Evolutionary conservation across 164 flowering plant species (phyloP), one percentile per base, ranked within the genome.

Genomic region (Litsea cubeba): DNA sequence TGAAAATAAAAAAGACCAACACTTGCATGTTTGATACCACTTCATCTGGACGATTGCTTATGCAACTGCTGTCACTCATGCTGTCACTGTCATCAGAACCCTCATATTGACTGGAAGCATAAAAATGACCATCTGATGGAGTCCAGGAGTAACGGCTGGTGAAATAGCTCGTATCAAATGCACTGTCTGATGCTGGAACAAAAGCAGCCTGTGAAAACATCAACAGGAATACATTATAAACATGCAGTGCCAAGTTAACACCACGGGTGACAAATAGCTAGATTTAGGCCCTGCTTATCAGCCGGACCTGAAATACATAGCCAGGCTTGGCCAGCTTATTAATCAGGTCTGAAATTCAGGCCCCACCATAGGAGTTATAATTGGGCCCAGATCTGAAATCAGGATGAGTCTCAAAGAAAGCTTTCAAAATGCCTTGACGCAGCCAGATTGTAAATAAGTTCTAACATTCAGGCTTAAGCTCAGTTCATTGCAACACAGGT

Each of bases 141-240:
- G 87, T 91, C 98, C 98, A 94, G 26, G 97, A 87, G 82, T 84
- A 89, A 28, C 99, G 95, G 77, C 99, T 96, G 15, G 95, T 92
- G 83, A 96, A 96, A 84, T 96, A 96, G 82, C 97, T 96, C 4
- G 99, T 96, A 79, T 96, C 99, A 68, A 86, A 77, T 25, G 97
- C 93, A 83, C 93, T 87, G 73, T 94, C 99, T 40, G 97, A 96
- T 1, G 94, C 68, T 22, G 99, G 99, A 76, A 96, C 95, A 88
- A 96, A 96, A 72, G 98, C 97, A 76, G 99, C 99, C 99, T 96
- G 85, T 25, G 50, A 69, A 75, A 74, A 49, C 12, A 51, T 15
- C 60, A 54, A 54, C 20, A 54, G n/a, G 46, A 40, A 5, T 40
- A 40, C 46, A 40, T 40, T 40, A 40, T 40, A 40, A 8, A 40